Percentiles rank a stretch among this genome's conserved stretches.
Evolutionary conservation across 2,329 filamentous ascomycete species (phyloP).

Genomic region (Beauveria varroae): DNA sequence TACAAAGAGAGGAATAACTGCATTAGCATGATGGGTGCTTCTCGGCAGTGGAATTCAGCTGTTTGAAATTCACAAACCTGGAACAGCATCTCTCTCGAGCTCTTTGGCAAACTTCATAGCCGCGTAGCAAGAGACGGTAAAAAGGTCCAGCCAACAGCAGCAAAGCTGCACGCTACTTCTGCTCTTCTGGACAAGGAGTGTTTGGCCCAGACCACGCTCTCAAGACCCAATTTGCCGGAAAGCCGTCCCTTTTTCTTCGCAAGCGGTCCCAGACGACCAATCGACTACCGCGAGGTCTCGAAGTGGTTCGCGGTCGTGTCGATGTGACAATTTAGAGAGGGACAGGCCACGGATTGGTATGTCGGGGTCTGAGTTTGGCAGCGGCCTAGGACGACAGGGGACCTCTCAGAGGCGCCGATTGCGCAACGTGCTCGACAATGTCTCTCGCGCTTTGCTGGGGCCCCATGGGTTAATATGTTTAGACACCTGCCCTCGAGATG

Average conservation of each 20-base stretch:
- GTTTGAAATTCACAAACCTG: conserved; percentile 44
- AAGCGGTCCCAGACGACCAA: neutral
- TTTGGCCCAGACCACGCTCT: neutral
- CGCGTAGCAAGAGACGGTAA: conserved; percentile 2
- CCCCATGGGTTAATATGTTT: neutral
- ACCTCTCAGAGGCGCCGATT: conserved; percentile 1
- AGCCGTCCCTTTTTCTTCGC: neutral
- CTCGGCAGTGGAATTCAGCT: neutral
- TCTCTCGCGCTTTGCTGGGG: neutral
- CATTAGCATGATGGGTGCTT: neutral
- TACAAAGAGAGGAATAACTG: conserved; percentile 20
- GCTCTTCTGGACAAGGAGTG: neutral
- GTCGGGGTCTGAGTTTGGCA: neutral
- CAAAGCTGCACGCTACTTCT: conserved; percentile 10
- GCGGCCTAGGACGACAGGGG: neutral
- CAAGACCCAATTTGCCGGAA: neutral
- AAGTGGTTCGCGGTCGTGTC: neutral
- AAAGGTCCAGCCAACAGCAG: conserved; percentile 4
- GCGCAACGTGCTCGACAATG: conserved; percentile 7
- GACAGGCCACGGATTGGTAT: conserved; percentile 8
- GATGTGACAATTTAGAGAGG: neutral
- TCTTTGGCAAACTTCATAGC: conserved; percentile 66
- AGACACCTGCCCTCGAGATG: neutral
- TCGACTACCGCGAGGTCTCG: neutral
- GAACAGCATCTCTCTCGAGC: conserved; percentile 79